Base-by-base conservation (phyloP, 768 basidiomycete species). In the Gloeostereum incarnatum region DNA sequence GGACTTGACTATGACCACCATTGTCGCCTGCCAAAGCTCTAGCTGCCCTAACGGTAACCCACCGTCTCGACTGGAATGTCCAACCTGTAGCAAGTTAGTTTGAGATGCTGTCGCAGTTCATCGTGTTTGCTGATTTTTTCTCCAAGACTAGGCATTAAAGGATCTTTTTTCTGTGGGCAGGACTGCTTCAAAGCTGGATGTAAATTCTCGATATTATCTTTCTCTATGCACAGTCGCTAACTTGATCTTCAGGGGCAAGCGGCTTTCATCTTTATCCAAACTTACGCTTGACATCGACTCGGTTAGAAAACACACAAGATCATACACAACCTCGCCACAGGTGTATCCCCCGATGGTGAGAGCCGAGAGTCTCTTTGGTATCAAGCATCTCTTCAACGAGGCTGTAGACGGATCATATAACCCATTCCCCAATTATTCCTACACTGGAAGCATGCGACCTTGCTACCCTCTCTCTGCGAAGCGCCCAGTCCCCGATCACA, bases 181-280 rank as follows among this genome's bases (percentile, higher is more conserved):
- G 89, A 87, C 36, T 98, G 94, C 62, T 97, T 97, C 75, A 97
- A 96, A 61, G 73, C 80, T 33, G 82, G 75, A 58, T 98, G 94
- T 93, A 58, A 67, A 91, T 69, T 26, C 5, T 14, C 14, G 35
- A 39, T 36, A 13, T 34, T 26, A 11, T 31, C 26, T 37, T 41
- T 33, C 11, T 31, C 18, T 4, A 11, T 30, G 24, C 17, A 19
- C 21, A n/a, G n/a, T 10, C 19, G 11, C 32, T 41, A 10, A 39
- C 34, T 10, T 43, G 40, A 7, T 31, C 16, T 21, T 18, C 42
- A 57, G 56, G 53, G 56, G 51, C 53, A 52, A 42, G 58, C 44
- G 14, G 49, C 17, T 35, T 38, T 41, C 14, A 22, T 14, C 9
- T 13, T 33, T 41, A 21, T 24, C 36, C 27, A 45, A 35, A 21